These are phyloP conservation scores for Tetrahymena elliotti DNA, from an alignment of 73 alveolate species.

Conservation along the genomic window DNA sequence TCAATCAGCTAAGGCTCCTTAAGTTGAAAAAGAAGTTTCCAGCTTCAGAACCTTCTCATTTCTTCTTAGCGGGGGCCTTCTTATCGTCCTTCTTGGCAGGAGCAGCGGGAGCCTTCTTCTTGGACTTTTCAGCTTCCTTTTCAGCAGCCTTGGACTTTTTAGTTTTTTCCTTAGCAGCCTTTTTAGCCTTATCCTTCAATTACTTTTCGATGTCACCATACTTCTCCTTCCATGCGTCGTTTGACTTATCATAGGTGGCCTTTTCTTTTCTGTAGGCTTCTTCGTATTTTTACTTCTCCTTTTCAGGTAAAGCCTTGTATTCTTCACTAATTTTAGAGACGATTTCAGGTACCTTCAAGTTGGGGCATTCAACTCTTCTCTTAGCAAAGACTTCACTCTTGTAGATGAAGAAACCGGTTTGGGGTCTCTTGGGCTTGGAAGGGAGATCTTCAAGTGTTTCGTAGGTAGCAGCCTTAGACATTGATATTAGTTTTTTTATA, in stretches of 20 bases:
- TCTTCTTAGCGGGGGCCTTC: slow-evolving; percentile 1
- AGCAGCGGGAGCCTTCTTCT: neutral
- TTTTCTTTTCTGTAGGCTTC: neutral
- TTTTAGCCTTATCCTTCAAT: neutral
- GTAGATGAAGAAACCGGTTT: neutral
- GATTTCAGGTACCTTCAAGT: neutral
- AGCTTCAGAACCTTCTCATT: neutral
- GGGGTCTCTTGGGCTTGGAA: neutral
- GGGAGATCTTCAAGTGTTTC: neutral
- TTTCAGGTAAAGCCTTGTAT: neutral
- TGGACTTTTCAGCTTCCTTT: neutral
- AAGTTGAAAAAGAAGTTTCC: neutral
- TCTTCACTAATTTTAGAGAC: neutral
- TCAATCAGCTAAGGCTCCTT: neutral
- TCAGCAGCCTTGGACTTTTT: slow-evolving; percentile 1
- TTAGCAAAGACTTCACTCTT: neutral
- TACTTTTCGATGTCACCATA: neutral
- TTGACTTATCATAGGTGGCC: neutral
- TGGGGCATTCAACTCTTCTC: neutral
- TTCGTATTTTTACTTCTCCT: neutral
- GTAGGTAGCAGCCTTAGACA: neutral
- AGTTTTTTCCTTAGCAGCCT: neutral
- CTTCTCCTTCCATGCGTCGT: neutral
- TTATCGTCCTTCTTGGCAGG: neutral
- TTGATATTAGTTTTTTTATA: neutral